Conservation (phyloP, 352 stramenopile genomes). For the Phytophthora hybrid region DNA sequence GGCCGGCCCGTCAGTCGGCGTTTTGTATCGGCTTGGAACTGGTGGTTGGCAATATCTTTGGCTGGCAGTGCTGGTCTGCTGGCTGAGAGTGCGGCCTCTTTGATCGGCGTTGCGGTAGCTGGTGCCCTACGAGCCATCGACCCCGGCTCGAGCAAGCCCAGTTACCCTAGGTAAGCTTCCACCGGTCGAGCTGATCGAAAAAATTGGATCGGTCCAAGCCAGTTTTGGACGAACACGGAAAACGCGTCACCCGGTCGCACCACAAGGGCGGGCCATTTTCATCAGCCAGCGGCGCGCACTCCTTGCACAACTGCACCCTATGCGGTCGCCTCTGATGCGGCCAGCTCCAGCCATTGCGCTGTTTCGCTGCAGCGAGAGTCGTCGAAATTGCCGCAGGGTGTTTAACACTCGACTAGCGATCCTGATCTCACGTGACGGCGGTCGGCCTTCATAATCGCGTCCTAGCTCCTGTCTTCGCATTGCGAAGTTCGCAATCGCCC, state of each 20-base stretch:
- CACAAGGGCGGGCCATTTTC: conserved; percentile 23
- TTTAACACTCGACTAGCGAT: neutral
- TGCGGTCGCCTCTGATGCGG: neutral
- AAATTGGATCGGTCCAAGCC: neutral
- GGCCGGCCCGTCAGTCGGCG: neutral
- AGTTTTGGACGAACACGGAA: conserved; percentile 32
- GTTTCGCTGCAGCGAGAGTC: neutral
- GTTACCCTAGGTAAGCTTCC: neutral
- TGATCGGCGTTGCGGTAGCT: neutral
- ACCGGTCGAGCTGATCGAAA: neutral
- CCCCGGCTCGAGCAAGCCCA: neutral
- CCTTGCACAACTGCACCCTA: neutral
- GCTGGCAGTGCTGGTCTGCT: neutral
- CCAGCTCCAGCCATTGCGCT: neutral
- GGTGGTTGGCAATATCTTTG: neutral
- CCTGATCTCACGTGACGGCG: neutral
- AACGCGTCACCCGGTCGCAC: conserved; percentile 13
- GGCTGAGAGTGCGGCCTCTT: neutral
- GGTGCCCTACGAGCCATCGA: neutral
- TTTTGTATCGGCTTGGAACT: neutral
- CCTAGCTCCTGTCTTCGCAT: too few species aligned
- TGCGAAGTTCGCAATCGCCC: neutral
- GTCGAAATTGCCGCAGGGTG: too few species aligned
- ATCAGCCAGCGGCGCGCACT: neutral
- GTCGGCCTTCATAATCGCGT: neutral